Base-by-base conservation (phyloP, 176 grass and related monocot species). In the Aegilops speltoides region DNA sequence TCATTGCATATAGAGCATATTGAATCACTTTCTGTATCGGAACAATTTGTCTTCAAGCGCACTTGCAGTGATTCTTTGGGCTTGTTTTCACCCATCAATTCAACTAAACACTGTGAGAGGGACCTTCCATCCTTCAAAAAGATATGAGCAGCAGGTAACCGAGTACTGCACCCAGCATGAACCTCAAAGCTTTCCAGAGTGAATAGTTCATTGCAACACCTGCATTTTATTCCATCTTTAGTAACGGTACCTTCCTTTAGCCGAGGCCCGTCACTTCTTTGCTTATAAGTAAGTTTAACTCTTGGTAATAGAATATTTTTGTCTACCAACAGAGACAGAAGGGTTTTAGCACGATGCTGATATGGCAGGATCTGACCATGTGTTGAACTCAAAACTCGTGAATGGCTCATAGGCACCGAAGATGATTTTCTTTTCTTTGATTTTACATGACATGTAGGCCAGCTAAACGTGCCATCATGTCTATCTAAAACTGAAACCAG, bases 81-180 rank as follows among this genome's bases (percentile, higher is more conserved):
- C 59, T 68, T 89, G 22, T 84, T 82, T 60, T 20, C 74, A 73
- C 91, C 86, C 88, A 94, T 92, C 36, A 90, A 73, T 63, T 94
- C 46, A 76, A 91, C 56, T 80, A 94, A 89, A 77, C 92, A 97
- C 38, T 94, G 83, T 76, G 86, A 77, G 8, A 97, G 77, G 32
- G 95, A 92, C 77, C 81, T 92, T 43, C 95, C 95, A 87, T 97
- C 95, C 54, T 83, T 89, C 57, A 97, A 89, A 64, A 92, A 92
- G 60, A 94, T 91, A 83, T 87, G 86, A 22, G 64, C 29, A 13
- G 79, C 87, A 87, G 92, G 90, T 73, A 46, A 78, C 65, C 36
- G 81, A 67, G 86, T 86, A 34, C 54, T 89, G 57, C 43, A 76
- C 52, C 92, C 86, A 78, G 90, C 86, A 81, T 97, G 95, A 70